Conservation (phyloP, 176 grass and related monocot species). For the sorghum (Sorghum bicolor) region DNA sequence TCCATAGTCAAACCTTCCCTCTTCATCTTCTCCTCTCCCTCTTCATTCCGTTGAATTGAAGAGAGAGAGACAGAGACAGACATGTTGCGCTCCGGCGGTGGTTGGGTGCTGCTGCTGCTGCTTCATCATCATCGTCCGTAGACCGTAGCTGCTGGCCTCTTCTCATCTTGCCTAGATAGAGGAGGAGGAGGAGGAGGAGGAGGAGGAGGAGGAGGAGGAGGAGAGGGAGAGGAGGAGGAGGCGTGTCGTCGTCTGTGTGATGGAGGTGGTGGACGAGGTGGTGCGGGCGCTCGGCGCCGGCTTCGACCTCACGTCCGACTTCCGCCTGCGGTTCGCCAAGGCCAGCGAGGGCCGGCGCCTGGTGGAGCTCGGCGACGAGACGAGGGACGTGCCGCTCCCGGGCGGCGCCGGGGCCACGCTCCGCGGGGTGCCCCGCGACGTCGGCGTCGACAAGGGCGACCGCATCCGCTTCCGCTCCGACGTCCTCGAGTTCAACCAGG, state of each 20-base stretch:
- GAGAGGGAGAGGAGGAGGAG: background rate
- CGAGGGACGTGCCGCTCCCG: constrained; percentile 67
- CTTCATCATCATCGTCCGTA: background rate
- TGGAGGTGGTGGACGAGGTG: constrained; percentile 52
- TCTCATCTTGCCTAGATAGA: background rate
- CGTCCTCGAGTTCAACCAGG: constrained; percentile 96
- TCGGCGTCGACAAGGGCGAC: constrained; percentile 94
- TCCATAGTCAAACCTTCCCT: constrained; percentile 45
- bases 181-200: background rate
- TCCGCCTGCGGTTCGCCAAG: constrained; percentile 89
- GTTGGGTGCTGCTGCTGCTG: background rate
- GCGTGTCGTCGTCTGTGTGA: background rate
- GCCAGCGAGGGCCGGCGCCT: constrained; percentile 40
- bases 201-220: background rate
- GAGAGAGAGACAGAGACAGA: background rate
- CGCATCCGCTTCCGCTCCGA: constrained; percentile 89
- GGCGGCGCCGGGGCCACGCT: constrained; percentile 56
- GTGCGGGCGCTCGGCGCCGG: constrained; percentile 69
- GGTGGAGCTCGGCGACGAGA: constrained; percentile 72
- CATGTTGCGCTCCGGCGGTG: background rate
- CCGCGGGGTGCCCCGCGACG: constrained; percentile 56
- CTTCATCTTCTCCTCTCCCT: background rate
- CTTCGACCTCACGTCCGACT: constrained; percentile 85
- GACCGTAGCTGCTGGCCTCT: background rate
- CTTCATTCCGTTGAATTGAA: background rate